These are phyloP conservation scores for Boletus insuetus DNA, from an alignment of 768 basidiomycete species.

Conservation along the genomic window DNA sequence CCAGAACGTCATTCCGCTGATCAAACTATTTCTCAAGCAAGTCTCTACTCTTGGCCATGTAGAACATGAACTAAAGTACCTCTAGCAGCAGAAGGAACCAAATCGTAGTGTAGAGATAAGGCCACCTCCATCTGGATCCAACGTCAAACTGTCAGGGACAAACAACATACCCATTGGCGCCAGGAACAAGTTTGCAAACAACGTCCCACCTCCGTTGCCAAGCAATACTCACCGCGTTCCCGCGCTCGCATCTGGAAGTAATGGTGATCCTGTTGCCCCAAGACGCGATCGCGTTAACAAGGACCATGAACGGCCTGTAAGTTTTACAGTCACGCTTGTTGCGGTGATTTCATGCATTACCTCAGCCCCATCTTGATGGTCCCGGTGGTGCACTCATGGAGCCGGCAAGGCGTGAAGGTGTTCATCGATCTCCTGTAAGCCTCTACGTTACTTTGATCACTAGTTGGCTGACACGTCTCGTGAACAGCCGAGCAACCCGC, in stretches of 20 bases:
- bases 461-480: background rate
- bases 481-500: conserved; percentile 8
- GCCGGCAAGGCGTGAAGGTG: conserved; percentile 10
- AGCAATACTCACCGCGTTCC: conserved; percentile 1
- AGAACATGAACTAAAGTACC: background rate
- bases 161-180: conserved; percentile 33
- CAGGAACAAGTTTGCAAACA: conserved; percentile 23
- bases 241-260: conserved; percentile 10
- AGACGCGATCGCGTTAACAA: conserved; percentile 15
- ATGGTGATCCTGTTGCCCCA: conserved; percentile 18
- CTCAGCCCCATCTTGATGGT: conserved; percentile 18
- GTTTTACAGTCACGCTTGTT: background rate
- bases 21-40: conserved; percentile 13
- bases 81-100: conserved; percentile 19
- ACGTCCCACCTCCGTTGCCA: background rate
- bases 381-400: background rate
- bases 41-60: background rate
- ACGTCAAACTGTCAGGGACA: conserved; percentile 30
- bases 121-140: conserved; percentile 12
- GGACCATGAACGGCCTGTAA: conserved; percentile 26
- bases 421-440: conserved; percentile 20
- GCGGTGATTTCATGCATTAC: conserved; percentile 6
- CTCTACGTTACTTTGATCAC: background rate
- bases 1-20: conserved; percentile 22
- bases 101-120: conserved; percentile 14